Evolutionary conservation across 805 yeast species (phyloP), one percentile per base, ranked within the genome.

Genomic region (Yarrowia keelungensis): DNA sequence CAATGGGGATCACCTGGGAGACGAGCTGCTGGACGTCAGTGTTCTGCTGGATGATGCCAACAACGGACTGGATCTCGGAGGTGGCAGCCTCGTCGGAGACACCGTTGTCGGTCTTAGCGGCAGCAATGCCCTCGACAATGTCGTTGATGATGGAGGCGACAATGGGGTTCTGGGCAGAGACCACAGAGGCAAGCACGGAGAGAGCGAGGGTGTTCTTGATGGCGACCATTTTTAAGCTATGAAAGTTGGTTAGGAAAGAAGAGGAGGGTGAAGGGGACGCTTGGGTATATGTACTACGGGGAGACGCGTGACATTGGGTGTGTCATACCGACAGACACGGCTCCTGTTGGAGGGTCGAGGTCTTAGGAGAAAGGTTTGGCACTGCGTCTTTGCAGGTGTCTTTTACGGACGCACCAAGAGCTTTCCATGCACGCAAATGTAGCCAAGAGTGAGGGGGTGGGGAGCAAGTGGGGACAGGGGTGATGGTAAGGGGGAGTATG

Each of bases 391-490:
- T 45, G 51, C 65, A 59, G 50, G 35, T 59, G 51, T 45, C 50
- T 26, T 43, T 43, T 59, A 43, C 51, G 65, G 42, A 45, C 32
- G 7, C 2, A 32, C 50, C 42, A 43, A 59, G 41, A 16, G 16
- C 16, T 43, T 59, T 59, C 65, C 42, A 59, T 59, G 65, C 65
- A 59, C 35, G 51, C 16, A 3, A 41, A 43, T 45, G 65, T 59
- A 32, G 65, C 65, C 65, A 59, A 59, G 65, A 45, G 15, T 56
- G 49, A 56, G 64, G 51, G 65, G 65, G 65, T 59, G 65, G 65
- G 65, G 65, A 59, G 51, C 32, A 26, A 26, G 32, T 26, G 32
- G 32, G 32, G 32, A 26, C 45, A 39, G 59, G 65, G 46, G 50
- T n/a, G 50, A 26, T 15, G 19, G 5, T 12, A 22, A 42, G 49